Conservation (phyloP, 2,329 filamentous ascomycete genomes). For the Nothopassalora personata region DNA sequence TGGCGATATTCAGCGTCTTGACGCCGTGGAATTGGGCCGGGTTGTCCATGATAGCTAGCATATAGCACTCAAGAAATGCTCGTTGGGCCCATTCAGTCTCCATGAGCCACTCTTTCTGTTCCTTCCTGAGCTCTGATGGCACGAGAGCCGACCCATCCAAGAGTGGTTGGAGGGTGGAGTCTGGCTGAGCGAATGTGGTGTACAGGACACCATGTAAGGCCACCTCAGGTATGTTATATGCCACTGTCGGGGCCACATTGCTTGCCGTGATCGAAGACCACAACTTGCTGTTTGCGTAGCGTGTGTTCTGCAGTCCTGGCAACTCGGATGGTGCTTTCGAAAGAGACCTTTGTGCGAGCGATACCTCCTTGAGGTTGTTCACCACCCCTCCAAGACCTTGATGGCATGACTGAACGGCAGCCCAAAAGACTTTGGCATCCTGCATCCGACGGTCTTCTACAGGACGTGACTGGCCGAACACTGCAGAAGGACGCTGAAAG, state of each 20-base stretch:
- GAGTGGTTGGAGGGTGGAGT: slow-evolving; percentile 22
- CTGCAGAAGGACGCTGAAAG: slow-evolving; percentile 38
- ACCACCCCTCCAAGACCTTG: slow-evolving; percentile 8
- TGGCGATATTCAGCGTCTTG: slow-evolving; percentile 57
- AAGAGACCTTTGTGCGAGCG: slow-evolving; percentile 15
- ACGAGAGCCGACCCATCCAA: slow-evolving; percentile 38
- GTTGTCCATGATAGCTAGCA: slow-evolving; percentile 60
- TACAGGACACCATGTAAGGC: slow-evolving; percentile 31
- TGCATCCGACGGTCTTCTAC: slow-evolving; percentile 17
- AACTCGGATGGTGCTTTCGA: slow-evolving; percentile 12
- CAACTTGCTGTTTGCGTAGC: slow-evolving; percentile 14
- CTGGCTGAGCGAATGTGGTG: slow-evolving; percentile 21
- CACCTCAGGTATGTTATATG: neutral
- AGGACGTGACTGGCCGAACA: slow-evolving; percentile 40
- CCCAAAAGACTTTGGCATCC: slow-evolving; percentile 25
- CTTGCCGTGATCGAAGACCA: slow-evolving; percentile 21
- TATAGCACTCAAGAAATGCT: slow-evolving; percentile 63
- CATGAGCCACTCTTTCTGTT: slow-evolving; percentile 64
- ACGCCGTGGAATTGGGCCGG: slow-evolving; percentile 49
- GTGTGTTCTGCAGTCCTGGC: slow-evolving; percentile 15
- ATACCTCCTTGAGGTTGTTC: slow-evolving; percentile 18
- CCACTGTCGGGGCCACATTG: slow-evolving; percentile 1
- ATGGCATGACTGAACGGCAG: slow-evolving; percentile 22
- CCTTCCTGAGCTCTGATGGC: slow-evolving; percentile 52
- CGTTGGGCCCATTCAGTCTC: slow-evolving; percentile 65